Evolutionary conservation across 2,329 filamentous ascomycete genomes (phyloP), one percentile per base, ranked within the genome.

Genomic region (Helminthosporium solani): DNA sequence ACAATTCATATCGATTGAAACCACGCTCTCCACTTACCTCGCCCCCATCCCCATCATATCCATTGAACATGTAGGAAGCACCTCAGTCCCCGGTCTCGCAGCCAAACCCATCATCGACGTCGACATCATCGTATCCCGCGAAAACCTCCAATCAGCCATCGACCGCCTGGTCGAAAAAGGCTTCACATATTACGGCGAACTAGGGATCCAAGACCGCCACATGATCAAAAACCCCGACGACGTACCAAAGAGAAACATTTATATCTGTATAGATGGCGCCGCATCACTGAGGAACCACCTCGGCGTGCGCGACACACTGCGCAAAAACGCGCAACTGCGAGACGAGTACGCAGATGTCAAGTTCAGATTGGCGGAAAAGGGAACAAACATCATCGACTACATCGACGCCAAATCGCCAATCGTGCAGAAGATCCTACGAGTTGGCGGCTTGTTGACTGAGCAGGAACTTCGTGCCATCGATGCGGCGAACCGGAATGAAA

Each of bases 1-100:
- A n/a, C 47, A 66, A 11, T 68, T 67, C 40, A 18, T 49, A 8
- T 35, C 31, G 4, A 61, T 67, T 16, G 58, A 60, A 40, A 2
- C 36, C 0, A 18, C 38, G 9, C 48, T 70, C 6, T 28, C 51
- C 40, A 20, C 18, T 4, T 42, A 52, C 16, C 52, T 69, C 7
- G 35, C 42, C 21, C 43, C 33, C 36, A 40, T 57, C 33, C 9
- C 41, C 1, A 43, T 53, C 40, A 31, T 61, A 11, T 57, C 55
- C 20, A 70, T 71, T 48, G 63, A 71, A 47, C 70, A 72, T 49
- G 57, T 71, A 28, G 68, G 68, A 40, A 68, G 65, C 45, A 72
- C 70, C 20, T 69, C 70, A 7, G 61, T 72, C 3, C 66, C 63
- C 0, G 50, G 49, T 14, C 58, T 71, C 3, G 57, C 54, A n/a